A percentile compares a stretch with the other conserved stretches of the same genome.
Evolutionary conservation across 1,284 basidiomycete genomes (phyloP).

Genomic region (Stereum hirsutum): DNA sequence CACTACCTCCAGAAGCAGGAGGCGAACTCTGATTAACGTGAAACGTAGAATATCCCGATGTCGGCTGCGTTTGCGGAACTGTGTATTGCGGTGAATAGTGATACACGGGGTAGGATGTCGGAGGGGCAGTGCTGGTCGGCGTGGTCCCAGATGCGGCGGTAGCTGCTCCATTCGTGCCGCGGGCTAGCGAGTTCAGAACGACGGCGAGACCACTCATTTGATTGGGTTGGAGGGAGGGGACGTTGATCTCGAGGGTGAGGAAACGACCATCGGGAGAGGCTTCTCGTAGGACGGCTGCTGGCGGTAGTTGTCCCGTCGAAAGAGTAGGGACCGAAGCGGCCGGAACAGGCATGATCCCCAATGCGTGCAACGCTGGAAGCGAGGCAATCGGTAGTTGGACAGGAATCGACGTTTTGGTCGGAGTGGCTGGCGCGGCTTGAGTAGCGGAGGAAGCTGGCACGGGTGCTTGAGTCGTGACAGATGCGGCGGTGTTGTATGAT

Average conservation of each 20-base stretch:
- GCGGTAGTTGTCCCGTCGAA: constrained; percentile 45
- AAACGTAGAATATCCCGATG: too few relatives aligned
- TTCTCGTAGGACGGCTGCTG: constrained; percentile 60
- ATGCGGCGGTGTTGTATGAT: constrained; percentile 4
- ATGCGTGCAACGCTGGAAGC: constrained; percentile 53
- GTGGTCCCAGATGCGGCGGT: constrained; percentile 2
- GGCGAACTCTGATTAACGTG: too few relatives aligned
- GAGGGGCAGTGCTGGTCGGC: not conserved
- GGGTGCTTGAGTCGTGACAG: constrained; percentile 11
- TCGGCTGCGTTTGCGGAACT: not conserved
- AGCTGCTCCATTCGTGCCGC: not conserved
- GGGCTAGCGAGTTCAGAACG: constrained; percentile 55
- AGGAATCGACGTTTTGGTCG: constrained; percentile 44
- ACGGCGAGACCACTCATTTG: constrained; percentile 69
- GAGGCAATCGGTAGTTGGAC: constrained; percentile 65
- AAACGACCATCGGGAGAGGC: constrained; percentile 60
- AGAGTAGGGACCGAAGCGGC: constrained; percentile 36
- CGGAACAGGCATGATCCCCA: constrained; percentile 68
- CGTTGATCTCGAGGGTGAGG: constrained; percentile 68
- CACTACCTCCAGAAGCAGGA: too few relatives aligned
- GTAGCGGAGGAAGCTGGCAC: constrained; percentile 13
- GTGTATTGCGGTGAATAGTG: constrained; percentile 6
- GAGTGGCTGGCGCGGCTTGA: constrained; percentile 21
- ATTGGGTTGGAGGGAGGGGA: constrained; percentile 53
- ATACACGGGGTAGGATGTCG: too few relatives aligned